phyloP scores from a whole-genome alignment of 192 early-diverging fungal species.

The Obelidium mucronatum region DNA sequence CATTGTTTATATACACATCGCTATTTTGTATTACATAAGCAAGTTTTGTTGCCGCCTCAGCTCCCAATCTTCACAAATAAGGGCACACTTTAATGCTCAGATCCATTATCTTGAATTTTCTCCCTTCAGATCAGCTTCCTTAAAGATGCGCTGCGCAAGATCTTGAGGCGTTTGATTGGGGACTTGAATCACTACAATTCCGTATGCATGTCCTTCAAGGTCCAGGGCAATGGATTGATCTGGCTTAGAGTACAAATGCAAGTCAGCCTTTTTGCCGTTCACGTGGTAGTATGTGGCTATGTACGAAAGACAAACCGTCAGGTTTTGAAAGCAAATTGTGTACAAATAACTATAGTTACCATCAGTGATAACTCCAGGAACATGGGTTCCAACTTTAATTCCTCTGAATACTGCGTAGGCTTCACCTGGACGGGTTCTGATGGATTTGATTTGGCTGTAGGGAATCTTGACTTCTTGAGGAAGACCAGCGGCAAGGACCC shows the following conservation, averaged over 20 bases:
- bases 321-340: neutral
- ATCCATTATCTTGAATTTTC: neutral
- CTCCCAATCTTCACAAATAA: too few relatives aligned
- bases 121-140: neutral
- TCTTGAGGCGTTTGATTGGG: neutral
- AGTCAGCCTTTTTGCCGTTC: neutral
- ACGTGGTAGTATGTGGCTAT: neutral
- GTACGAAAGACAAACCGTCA: neutral
- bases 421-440: neutral
- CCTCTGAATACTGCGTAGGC: neutral
- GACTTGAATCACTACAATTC: neutral
- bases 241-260: neutral
- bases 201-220: neutral
- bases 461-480: neutral
- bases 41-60: too few relatives aligned
- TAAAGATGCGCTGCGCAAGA: neutral
- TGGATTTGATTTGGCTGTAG: neutral
- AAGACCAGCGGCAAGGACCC: neutral
- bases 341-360: neutral
- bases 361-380: slow-evolving; percentile 1
- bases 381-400: neutral
- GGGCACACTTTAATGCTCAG: too few relatives aligned
- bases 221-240: neutral
- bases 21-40: too few relatives aligned
- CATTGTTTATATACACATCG: too few relatives aligned